Evolutionary conservation across 805 yeast species (phyloP), one percentile per base, ranked within the genome.

Genomic region (Yamadazyma takamatsuzukensis): DNA sequence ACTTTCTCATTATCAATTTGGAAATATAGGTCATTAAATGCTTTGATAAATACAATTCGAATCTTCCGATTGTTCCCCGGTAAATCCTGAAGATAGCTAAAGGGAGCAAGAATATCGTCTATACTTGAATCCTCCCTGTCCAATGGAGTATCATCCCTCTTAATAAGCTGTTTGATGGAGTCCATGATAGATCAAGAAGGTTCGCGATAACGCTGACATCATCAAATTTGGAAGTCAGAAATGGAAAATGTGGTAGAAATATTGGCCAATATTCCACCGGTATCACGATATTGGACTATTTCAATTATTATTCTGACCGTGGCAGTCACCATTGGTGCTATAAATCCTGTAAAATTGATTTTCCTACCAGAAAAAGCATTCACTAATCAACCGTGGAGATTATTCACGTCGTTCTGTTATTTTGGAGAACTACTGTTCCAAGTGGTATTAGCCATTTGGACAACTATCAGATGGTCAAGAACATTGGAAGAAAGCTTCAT

Each of bases 341-440:
- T 59, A n/a, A 36, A 46, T 6, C 36, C 37, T 2, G 22, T 39
- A 8, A 45, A 40, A 22, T 40, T 64, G 21, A 30, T 45, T 6
- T 61, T 56, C 38, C 18, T 41, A 2, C 61, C 64, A 1, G 55
- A 51, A 14, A 49, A 48, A 40, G 48, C 57, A 9, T 42, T 59
- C 17, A 19, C 43, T 16, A 32, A 32, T n/a, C 61, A 65, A 44
- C 63, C 60, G 6, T 64, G 70, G 70, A 42, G 70, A 23, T 33
- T 62, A 10, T 13, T 60, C 11, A 55, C 68, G 10, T 45, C 62
- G 11, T 64, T 63, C 42, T 54, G 55, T 39, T 55, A 47, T 27
- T 52, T 57, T 32, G 65, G 57, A 4, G 53, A 48, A 6, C 23
- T 37, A 4, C 36, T 35, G 29, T 15, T 37, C 11, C 17, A 27